Conservation (phyloP, 2,329 filamentous ascomycete genomes). For the Hypoxylon rubiginosum region DNA sequence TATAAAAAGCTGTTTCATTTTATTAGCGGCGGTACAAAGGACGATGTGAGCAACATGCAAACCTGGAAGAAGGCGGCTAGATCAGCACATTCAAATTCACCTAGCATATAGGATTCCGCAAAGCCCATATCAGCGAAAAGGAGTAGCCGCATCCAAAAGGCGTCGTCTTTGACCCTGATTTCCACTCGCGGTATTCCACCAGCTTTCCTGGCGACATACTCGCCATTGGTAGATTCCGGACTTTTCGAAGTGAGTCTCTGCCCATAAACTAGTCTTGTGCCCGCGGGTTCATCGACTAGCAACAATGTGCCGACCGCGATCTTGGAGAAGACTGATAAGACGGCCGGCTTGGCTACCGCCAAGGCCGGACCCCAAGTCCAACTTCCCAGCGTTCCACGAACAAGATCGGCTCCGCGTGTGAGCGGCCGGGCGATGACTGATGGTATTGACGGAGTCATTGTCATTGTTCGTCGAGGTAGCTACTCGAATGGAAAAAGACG, state of each 20-base stretch:
- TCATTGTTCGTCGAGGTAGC: constrained; percentile 41
- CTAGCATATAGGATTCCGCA: constrained; percentile 79
- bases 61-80: constrained; percentile 77
- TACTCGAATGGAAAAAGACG: neutral
- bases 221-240: constrained; percentile 53
- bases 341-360: constrained; percentile 60
- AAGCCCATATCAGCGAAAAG: constrained; percentile 83
- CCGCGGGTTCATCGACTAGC: constrained; percentile 62
- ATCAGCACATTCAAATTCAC: constrained; percentile 76
- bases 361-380: constrained; percentile 63
- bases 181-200: constrained; percentile 61
- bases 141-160: constrained; percentile 78
- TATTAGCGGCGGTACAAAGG: constrained; percentile 38
- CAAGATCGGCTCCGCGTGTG: constrained; percentile 55
- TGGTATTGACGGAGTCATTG: constrained; percentile 56
- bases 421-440: constrained; percentile 56
- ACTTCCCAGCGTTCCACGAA: constrained; percentile 59
- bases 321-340: constrained; percentile 61
- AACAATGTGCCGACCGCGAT: constrained; percentile 64
- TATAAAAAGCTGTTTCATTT: constrained; percentile 72
- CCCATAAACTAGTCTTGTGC: constrained; percentile 60
- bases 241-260: constrained; percentile 59
- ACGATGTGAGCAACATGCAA: constrained; percentile 36
- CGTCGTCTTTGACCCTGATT: constrained; percentile 72
- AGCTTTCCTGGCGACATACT: constrained; percentile 53